Conservation (phyloP, 768 basidiomycete genomes). For the Thelephora ganbajun region DNA sequence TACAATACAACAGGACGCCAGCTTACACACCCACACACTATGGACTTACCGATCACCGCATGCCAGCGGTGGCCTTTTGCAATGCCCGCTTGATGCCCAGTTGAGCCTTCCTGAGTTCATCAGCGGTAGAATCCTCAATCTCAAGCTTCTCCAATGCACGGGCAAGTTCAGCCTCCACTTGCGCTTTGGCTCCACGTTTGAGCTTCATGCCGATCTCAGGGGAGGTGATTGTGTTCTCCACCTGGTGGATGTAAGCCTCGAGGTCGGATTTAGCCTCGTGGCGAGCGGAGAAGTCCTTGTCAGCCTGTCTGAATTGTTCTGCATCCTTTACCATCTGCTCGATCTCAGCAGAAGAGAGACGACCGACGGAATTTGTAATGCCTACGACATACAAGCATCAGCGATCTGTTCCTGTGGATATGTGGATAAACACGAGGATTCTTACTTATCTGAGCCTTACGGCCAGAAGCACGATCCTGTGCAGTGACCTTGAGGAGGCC, state of each 20-base stretch:
- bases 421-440: slow-evolving; percentile 10
- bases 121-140: slow-evolving; percentile 86
- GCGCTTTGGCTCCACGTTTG: slow-evolving; percentile 89
- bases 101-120: slow-evolving; percentile 94
- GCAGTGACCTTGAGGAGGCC: slow-evolving; percentile 99
- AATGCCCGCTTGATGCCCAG: slow-evolving; percentile 91
- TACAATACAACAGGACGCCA: not conserved
- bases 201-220: slow-evolving; percentile 98
- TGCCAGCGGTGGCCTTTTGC: slow-evolving; percentile 91
- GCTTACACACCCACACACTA: not conserved
- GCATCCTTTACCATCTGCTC: slow-evolving; percentile 99
- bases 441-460: slow-evolving; percentile 95
- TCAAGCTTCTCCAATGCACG: slow-evolving; percentile 97
- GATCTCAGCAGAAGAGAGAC: slow-evolving; percentile 93
- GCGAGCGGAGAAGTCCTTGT: slow-evolving; percentile 96
- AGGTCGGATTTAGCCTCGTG: slow-evolving; percentile 98
- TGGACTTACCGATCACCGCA: slow-evolving; percentile 38
- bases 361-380: slow-evolving; percentile 98
- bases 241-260: slow-evolving; percentile 94
- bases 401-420: slow-evolving; percentile 4
- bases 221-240: slow-evolving; percentile 90
- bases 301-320: slow-evolving; percentile 90
- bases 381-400: slow-evolving; percentile 25
- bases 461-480: slow-evolving; percentile 95
- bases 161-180: slow-evolving; percentile 95